A percentile compares a stretch with the other conserved stretches of the same genome.
Evolutionary conservation across 305 asterid species (phyloP).

Genomic region (Striga hermonthica): DNA sequence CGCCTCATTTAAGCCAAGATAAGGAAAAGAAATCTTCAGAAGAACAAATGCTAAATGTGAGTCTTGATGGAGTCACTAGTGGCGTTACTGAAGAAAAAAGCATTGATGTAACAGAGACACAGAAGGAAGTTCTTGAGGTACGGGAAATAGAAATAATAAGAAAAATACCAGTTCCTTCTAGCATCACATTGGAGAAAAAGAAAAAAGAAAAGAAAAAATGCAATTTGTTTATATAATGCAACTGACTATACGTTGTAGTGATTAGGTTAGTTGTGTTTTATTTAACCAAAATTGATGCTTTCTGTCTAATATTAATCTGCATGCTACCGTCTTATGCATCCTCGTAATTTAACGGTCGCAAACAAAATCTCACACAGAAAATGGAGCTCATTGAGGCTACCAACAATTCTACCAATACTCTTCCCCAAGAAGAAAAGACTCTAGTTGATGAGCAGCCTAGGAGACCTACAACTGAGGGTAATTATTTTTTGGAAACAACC

Average conservation of each 20-base stretch:
- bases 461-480: constrained; percentile 38
- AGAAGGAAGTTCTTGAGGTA: constrained; percentile 33
- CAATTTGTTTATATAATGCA: neutral
- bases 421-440: constrained; percentile 28
- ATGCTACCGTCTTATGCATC: constrained; percentile 13
- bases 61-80: constrained; percentile 25
- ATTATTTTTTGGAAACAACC: constrained; percentile 38
- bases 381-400: constrained; percentile 36
- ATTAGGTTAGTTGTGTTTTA: neutral
- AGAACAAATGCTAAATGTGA: constrained; percentile 22
- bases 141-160: constrained; percentile 11
- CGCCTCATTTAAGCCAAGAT: constrained; percentile 30
- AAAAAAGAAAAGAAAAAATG: neutral
- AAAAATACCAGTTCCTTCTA: neutral
- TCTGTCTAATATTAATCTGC: constrained; percentile 8
- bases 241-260: neutral
- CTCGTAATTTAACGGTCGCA: constrained; percentile 16
- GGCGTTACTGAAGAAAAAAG: constrained; percentile 27
- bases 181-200: too few species aligned
- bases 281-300: neutral
- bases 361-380: constrained; percentile 31
- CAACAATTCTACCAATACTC: constrained; percentile 20
- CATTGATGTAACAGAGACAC: constrained; percentile 24
- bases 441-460: constrained; percentile 28
- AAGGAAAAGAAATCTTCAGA: constrained; percentile 22